Percentiles rank a stretch among this genome's conserved stretches.
Evolutionary conservation across 345 rosid genomes (phyloP).

Genomic region (Arabis hirsuta): DNA sequence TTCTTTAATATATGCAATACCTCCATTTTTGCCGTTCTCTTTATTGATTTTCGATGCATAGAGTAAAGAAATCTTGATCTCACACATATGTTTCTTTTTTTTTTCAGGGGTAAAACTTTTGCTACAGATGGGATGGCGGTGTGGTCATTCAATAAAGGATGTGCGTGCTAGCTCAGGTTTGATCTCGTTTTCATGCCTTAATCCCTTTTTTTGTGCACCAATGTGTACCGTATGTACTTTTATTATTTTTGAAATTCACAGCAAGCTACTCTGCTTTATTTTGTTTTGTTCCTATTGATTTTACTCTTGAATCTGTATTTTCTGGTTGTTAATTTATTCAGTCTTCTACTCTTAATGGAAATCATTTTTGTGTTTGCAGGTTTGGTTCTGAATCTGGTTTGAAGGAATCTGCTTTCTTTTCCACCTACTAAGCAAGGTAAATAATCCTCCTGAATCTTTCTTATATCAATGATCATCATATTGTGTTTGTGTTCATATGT

Average conservation of each 20-base stretch:
- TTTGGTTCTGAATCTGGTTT: no score
- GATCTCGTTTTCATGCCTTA: constrained; percentile 24
- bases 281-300: no score
- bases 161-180: constrained; percentile 57
- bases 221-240: background rate
- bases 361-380: no score
- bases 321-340: no score
- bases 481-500: no score
- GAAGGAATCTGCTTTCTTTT: no score
- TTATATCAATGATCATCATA: no score
- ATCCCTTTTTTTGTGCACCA: background rate
- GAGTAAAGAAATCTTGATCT: constrained; percentile 18
- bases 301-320: no score
- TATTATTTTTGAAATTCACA: constrained; percentile 16
- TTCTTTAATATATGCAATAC: constrained; percentile 17
- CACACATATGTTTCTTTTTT: constrained; percentile 34
- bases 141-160: constrained; percentile 81
- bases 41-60: constrained; percentile 8
- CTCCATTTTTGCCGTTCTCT: background rate
- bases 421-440: no score
- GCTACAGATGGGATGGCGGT: constrained; percentile 96
- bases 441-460: no score
- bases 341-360: no score
- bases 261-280: background rate
- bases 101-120: constrained; percentile 79